phyloP scores from a whole-genome alignment of 345 rosid genomes.

The Aethionema arabicum region DNA sequence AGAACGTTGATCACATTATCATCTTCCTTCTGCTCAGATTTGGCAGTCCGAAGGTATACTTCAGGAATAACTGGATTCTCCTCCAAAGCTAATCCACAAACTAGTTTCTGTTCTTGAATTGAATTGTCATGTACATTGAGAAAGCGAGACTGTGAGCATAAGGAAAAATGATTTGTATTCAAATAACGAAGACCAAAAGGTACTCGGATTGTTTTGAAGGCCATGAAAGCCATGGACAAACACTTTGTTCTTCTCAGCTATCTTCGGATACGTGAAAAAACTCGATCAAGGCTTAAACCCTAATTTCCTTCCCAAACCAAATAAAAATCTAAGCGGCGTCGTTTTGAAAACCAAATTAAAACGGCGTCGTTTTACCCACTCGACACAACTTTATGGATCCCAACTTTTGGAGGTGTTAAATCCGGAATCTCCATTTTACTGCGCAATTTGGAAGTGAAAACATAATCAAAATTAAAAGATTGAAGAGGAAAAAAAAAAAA shows the following conservation, averaged over 20 bases:
- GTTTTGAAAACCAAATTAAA: neutral
- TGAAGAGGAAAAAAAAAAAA: too few species aligned
- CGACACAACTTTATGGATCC: too few species aligned
- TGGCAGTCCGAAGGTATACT: neutral
- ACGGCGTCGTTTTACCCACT: too few species aligned
- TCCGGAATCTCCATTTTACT: too few species aligned
- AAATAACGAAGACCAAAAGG: conserved; percentile 32
- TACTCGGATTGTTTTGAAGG: conserved; percentile 28
- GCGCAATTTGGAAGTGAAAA: too few species aligned
- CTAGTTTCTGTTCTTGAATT: conserved; percentile 14
- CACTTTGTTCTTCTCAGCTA: neutral
- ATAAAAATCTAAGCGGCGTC: conserved; percentile 13
- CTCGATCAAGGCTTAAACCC: conserved; percentile 31
- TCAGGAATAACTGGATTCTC: conserved; percentile 6
- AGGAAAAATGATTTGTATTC: conserved; percentile 25
- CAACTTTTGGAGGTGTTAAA: too few species aligned
- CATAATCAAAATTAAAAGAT: too few species aligned
- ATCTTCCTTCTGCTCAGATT: conserved; percentile 29
- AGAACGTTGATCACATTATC: conserved; percentile 44
- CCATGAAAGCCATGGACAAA: conserved; percentile 37
- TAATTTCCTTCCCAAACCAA: neutral
- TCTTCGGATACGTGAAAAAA: neutral
- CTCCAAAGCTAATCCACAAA: conserved; percentile 10
- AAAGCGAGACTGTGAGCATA: conserved; percentile 44
- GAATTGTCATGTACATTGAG: conserved; percentile 28